Evolutionary conservation across 2,329 filamentous ascomycete species (phyloP), one percentile per base, ranked within the genome.

Genomic region (Beauveria varroae): DNA sequence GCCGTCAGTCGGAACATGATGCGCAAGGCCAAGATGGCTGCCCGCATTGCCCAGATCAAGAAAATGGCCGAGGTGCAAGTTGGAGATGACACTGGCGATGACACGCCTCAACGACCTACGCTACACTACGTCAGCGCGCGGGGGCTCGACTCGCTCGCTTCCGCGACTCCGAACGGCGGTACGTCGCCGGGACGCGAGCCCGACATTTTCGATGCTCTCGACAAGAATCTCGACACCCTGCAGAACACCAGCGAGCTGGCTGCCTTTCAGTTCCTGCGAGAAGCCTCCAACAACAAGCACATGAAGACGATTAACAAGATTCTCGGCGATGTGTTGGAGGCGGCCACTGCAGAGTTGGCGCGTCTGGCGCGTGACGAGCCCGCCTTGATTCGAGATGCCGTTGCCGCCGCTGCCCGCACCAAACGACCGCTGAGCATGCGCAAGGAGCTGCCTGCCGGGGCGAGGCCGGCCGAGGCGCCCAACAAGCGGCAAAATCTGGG

Each of bases 221-320:
- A 96, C 70, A 89, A 88, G 70, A 83, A 85, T 1, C 78, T 97
- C 28, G 92, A 96, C 70, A 84, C 85, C 65, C 89, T 91, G 5
- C 91, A 96, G 72, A 82, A 82, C 61, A 84, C 92, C 67, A 96
- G 90, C 71, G 93, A 97, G 75, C 86, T 87, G 59, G 93, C 89
- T 3, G 93, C 93, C 0, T 92, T 96, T 70, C 90, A 96, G 69
- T 91, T 95, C 64, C 79, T 97, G n/a, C 86, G 93, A 26, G 89
- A 92, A 58, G 93, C 92, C 12, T 88, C 95, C 68, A 96, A 93
- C 73, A 82, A 79, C n/a, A 82, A 85, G 20, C 91, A 96, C 72
- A 81, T 96, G 44, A 78, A 80, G 28, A 87, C 85, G 52, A 88
- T 93, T 58, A 84, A 86, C 68, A 78, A 80, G 62, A 84, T 85